A percentile compares a stretch with the other conserved stretches of the same genome.
Evolutionary conservation across 2,329 filamentous ascomycete species (phyloP).

Genomic region (Fusarium torulosum): DNA sequence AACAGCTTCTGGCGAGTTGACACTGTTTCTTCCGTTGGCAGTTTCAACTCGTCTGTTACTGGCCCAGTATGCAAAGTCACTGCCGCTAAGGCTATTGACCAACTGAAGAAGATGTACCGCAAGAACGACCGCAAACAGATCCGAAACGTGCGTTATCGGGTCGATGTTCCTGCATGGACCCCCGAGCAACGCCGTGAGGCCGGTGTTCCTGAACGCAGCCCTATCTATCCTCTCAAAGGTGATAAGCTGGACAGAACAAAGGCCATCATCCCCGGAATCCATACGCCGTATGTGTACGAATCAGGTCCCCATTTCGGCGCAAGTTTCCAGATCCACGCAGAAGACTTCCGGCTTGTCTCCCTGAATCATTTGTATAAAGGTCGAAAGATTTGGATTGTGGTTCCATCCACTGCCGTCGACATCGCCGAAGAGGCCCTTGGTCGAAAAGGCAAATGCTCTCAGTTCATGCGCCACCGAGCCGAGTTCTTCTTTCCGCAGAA

Average conservation of each 20-base stretch:
- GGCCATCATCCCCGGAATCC: slow-evolving; percentile 56
- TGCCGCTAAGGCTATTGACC: slow-evolving; percentile 49
- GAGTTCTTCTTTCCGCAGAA: slow-evolving; percentile 58
- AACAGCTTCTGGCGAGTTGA: slow-evolving; percentile 55
- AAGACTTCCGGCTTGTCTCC: slow-evolving; percentile 56
- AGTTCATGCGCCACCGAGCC: slow-evolving; percentile 58
- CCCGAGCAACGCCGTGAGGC: slow-evolving; percentile 51
- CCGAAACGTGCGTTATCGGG: slow-evolving; percentile 55
- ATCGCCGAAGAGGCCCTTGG: slow-evolving; percentile 53
- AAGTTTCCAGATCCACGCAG: slow-evolving; percentile 57
- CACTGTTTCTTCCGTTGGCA: slow-evolving; percentile 52
- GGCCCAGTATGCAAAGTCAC: slow-evolving; percentile 45
- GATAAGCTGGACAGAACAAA: slow-evolving; percentile 55
- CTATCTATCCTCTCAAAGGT: slow-evolving; percentile 55
- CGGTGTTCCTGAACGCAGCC: slow-evolving; percentile 54
- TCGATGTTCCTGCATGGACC: slow-evolving; percentile 57
- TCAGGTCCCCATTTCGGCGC: slow-evolving; percentile 56
- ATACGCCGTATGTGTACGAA: slow-evolving; percentile 58
- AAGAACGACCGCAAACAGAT: slow-evolving; percentile 54
- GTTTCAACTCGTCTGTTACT: slow-evolving; percentile 48
- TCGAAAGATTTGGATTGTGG: slow-evolving; percentile 57
- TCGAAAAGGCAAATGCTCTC: slow-evolving; percentile 52
- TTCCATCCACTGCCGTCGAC: slow-evolving; percentile 54
- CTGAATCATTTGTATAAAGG: slow-evolving; percentile 57
- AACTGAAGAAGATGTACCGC: slow-evolving; percentile 53